Percentiles rank a stretch among this genome's conserved stretches.
phyloP scores from a whole-genome alignment of 257 asterid genomes.

The Voacanga thouarsii region DNA sequence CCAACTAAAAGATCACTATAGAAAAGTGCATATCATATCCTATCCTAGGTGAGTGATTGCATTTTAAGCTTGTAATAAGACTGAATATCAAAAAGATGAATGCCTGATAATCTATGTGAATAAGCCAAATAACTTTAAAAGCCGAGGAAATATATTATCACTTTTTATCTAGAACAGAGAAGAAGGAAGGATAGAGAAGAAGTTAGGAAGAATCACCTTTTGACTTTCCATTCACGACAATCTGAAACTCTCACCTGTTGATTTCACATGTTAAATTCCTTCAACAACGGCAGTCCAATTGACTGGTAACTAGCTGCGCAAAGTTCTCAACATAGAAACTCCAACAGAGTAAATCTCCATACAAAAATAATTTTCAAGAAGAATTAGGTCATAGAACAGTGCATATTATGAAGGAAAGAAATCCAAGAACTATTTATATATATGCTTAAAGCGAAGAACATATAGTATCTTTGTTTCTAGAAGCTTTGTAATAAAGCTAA shows the following conservation, averaged over 20 bases:
- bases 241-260: too few species aligned
- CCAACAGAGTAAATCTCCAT: constrained; percentile 89
- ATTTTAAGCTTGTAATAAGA: neutral
- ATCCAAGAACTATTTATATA: constrained; percentile 33
- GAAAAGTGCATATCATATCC: too few species aligned
- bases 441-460: constrained; percentile 88
- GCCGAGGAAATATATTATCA: neutral
- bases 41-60: neutral
- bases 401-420: constrained; percentile 12
- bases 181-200: neutral
- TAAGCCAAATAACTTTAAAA: neutral
- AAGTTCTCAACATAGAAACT: constrained; percentile 86
- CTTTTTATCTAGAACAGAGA: neutral
- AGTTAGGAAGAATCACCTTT: too few species aligned
- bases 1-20: neutral
- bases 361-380: constrained; percentile 21
- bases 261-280: too few species aligned
- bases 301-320: too few species aligned
- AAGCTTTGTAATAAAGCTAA: constrained; percentile 89
- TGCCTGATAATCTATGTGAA: neutral
- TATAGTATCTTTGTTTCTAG: constrained; percentile 86
- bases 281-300: too few species aligned
- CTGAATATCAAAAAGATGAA: neutral
- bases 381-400: constrained; percentile 16
- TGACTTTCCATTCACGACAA: too few species aligned